Conservation (phyloP, 805 yeast genomes). For the Candida orba region DNA sequence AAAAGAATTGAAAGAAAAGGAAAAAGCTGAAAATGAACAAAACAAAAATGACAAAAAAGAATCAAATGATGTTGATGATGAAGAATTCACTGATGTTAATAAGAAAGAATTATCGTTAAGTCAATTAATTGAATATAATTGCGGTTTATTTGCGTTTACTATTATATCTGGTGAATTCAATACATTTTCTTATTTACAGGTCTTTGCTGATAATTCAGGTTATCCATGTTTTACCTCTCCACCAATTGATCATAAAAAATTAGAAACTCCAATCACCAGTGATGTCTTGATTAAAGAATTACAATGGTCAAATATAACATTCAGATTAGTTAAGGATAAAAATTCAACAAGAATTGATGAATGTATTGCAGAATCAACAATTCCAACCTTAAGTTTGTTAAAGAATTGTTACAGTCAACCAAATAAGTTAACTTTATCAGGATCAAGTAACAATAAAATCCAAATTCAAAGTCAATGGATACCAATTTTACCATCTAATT, state of each 20-base stretch:
- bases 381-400: slow-evolving; percentile 62
- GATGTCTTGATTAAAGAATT: slow-evolving; percentile 75
- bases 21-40: background rate
- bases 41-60: slow-evolving; percentile 17
- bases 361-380: slow-evolving; percentile 49
- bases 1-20: slow-evolving; percentile 24
- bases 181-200: slow-evolving; percentile 60
- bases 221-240: slow-evolving; percentile 56
- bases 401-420: slow-evolving; percentile 60
- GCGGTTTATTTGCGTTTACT: slow-evolving; percentile 74
- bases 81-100: slow-evolving; percentile 26
- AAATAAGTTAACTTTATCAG: slow-evolving; percentile 45
- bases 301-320: slow-evolving; percentile 58
- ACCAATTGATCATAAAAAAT: slow-evolving; percentile 30
- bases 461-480: slow-evolving; percentile 66
- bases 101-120: slow-evolving; percentile 49
- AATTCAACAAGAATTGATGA: slow-evolving; percentile 49
- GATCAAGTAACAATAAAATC: slow-evolving; percentile 45
- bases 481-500: slow-evolving; percentile 52
- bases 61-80: slow-evolving; percentile 39
- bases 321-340: slow-evolving; percentile 54
- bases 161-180: slow-evolving; percentile 51
- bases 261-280: slow-evolving; percentile 46
- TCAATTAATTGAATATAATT: slow-evolving; percentile 48
- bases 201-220: slow-evolving; percentile 69